Evolutionary conservation across 2,329 filamentous ascomycete species (phyloP), one percentile per base, ranked within the genome.

Genomic region (Hysterium pulicare): DNA sequence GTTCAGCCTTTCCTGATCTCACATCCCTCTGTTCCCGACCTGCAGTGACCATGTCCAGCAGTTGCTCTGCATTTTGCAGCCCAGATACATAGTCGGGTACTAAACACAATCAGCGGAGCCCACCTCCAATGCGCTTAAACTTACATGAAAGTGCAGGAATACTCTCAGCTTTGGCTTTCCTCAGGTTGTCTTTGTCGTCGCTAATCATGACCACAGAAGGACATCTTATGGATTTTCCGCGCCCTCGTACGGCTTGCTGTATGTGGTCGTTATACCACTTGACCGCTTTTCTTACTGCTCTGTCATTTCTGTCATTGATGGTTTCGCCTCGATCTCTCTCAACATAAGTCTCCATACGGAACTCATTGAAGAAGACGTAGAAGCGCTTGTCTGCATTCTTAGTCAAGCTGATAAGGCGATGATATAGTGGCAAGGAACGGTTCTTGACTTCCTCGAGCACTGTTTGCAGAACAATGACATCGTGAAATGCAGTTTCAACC

Each of bases 301-400:
- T 83, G 66, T 98, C 94, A 61, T 98, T 98, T 41, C 93, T 81
- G 66, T 98, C 93, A 64, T 98, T 98, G 69, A 98, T 93, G 3
- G 81, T 86, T 72, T 98, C 93, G 28, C 87, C 84, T 5, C 77
- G 68, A 16, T 83, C 78, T 48, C 93, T 79, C 21, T 78, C 71
- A 36, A 96, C 81, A 60, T 95, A 87, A 0, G 93, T 98, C 67
- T 98, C 94, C 30, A 90, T 75, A 39, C 91, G 81, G 62, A 98
- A 98, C 58, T 98, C 93, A 66, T 98, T 98, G 79, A 97, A 97
- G 67, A 98, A 98, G 40, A 98, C 88, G 61, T 97, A 96, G 65
- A 95, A 97, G 41, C 91, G 83, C 75, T 98, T 98, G 52, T 95
- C 90, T 57, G 95, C 90, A 60, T 91, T 95, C 69, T 91, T 95